Percentiles rank a stretch among this genome's conserved stretches.
Conservation (phyloP, 495 filamentous ascomycete species). For the Aspergillus indologenus region DNA sequence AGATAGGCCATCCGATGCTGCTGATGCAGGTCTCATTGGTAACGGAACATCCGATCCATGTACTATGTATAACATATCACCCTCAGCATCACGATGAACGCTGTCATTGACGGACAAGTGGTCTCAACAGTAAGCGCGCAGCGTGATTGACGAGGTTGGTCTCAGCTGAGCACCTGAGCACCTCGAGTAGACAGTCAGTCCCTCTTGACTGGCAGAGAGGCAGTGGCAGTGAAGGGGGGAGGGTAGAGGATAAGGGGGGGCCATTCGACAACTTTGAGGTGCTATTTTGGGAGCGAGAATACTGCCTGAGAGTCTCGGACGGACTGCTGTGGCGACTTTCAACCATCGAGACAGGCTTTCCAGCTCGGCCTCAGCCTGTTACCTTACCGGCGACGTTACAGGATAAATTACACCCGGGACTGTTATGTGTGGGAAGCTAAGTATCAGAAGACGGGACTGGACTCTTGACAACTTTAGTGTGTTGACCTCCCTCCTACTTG, state of each 20-base stretch:
- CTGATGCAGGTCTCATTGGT: constrained; percentile 15
- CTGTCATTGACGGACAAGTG: constrained; percentile 12
- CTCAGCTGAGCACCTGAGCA: background rate
- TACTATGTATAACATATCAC: constrained; percentile 14
- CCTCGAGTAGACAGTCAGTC: background rate
- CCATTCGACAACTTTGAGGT: constrained; percentile 6
- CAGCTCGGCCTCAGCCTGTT: background rate
- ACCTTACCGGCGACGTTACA: background rate
- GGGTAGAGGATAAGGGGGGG: background rate
- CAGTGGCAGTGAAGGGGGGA: background rate
- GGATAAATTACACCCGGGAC: constrained; percentile 1
- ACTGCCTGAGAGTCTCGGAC: constrained; percentile 9
- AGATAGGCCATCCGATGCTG: constrained; percentile 10
- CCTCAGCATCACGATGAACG: constrained; percentile 1
- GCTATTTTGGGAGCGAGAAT: constrained; percentile 19
- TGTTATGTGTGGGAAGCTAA: background rate
- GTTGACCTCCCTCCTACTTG: background rate
- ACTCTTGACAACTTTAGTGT: background rate
- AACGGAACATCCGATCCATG: constrained; percentile 13
- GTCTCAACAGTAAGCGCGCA: constrained; percentile 18
- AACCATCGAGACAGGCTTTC: constrained; percentile 7
- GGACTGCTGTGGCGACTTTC: constrained; percentile 14
- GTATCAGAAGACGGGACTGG: background rate
- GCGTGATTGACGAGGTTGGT: constrained; percentile 1
- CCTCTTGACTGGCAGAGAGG: constrained; percentile 11